These are phyloP conservation scores for Elsinoe australis DNA, from an alignment of 2,329 filamentous ascomycete genomes.

Conservation along the genomic window DNA sequence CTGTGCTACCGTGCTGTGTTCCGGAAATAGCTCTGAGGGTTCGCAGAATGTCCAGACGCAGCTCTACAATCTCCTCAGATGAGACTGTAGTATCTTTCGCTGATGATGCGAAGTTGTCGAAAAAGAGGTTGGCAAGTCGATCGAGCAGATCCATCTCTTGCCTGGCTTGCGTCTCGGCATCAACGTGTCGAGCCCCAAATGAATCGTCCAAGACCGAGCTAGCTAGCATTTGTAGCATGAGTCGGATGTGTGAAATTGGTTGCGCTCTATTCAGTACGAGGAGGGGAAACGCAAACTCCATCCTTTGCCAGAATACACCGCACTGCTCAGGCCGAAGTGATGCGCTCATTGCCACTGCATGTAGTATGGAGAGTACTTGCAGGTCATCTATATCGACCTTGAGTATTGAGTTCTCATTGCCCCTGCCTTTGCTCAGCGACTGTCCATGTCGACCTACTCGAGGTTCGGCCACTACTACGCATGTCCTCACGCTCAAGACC, in stretches of 20 bases:
- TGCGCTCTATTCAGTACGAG: conserved; percentile 62
- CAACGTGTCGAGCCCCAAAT: conserved; percentile 57
- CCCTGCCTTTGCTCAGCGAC: no score
- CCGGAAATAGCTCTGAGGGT: conserved; percentile 52
- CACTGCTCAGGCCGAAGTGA: conserved; percentile 36
- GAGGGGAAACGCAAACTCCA: conserved; percentile 59
- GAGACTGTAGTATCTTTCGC: background rate
- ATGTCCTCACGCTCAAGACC: conserved; percentile 37
- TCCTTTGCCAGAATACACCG: conserved; percentile 56
- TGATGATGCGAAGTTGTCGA: conserved; percentile 37
- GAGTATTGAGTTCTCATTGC: no score
- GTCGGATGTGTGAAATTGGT: conserved; percentile 53
- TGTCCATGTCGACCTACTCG: no score
- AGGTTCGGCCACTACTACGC: conserved; percentile 50
- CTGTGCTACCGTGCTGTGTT: conserved; percentile 54
- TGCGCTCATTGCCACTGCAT: conserved; percentile 55
- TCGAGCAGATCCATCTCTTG: conserved; percentile 48
- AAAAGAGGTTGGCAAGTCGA: conserved; percentile 55
- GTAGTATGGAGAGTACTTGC: conserved; percentile 58
- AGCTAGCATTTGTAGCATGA: conserved; percentile 57
- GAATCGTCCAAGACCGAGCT: conserved; percentile 57
- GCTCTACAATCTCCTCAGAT: conserved; percentile 39
- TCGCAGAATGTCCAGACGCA: conserved; percentile 39
- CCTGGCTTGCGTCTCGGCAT: conserved; percentile 33
- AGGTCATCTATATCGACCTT: conserved; percentile 54